Evolutionary conservation across 208 protist species (phyloP), one percentile per base, ranked within the genome.

Genomic region (Phytomonas sp.): DNA sequence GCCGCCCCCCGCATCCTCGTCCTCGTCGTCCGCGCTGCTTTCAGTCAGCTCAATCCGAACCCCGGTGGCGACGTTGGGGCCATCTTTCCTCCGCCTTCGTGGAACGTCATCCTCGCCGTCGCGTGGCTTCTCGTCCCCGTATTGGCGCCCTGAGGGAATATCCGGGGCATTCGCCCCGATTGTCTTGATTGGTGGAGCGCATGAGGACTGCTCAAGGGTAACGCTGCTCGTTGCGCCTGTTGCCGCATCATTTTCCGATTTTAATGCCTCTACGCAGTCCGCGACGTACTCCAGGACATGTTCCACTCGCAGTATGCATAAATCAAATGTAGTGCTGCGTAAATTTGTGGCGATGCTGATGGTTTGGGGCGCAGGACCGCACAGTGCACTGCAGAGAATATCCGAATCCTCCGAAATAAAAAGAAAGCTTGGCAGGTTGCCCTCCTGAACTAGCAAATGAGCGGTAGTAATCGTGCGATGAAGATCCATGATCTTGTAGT

Each of bases 321-420:
- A 65, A 32, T 93, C 82, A 62, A 87, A 88, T n/a, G 88, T 75
- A 31, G 88, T 91, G 62, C 93, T 86, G 63, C 83, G 85, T 32
- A 96, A 67, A 34, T 74, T 85, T 11, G 90, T 96, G 40, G 87
- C 90, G 72, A 96, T 89, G 34, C 78, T 87, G 4, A 87, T 78
- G 8, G 71, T 77, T 34, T 92, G 82, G 17, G 90, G 84, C 0
- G 80, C 80, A 4, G 90, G 90, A 0, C 90, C 90, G 75, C 90
- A 96, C 31, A 96, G 79, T 5, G 80, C 81, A 0, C 90, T 88
- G 63, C 87, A 93, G 0, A 93, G 71, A 30, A 96, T 76, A 76
- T 96, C 90, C 0, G 90, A 96, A 66, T 96, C 90, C 59, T 96
- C 90, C 23, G 90, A 93, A 46, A 96, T 75, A 37, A 96, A 87